Evolutionary conservation across 352 stramenopile species (phyloP).

Genomic region (Pythium rhizo-oryzae): DNA sequence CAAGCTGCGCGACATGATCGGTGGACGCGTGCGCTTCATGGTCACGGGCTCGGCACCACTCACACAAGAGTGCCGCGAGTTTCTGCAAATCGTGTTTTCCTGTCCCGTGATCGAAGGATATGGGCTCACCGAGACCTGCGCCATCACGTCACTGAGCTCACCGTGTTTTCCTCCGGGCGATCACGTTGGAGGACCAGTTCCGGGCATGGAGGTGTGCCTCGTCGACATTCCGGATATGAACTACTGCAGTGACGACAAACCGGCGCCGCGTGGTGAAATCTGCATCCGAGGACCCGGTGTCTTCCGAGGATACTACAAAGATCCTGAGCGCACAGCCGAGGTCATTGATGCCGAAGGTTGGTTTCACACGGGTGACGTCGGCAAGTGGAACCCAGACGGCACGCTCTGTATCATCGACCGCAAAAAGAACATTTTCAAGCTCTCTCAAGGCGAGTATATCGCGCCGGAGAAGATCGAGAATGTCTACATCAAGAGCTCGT

Average conservation of each 20-base stretch:
- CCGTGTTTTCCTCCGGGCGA: slow-evolving; percentile 62
- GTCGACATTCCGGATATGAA: slow-evolving; percentile 97
- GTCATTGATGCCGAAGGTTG: slow-evolving; percentile 94
- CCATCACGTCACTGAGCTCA: slow-evolving; percentile 67
- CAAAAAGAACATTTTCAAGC: slow-evolving; percentile 96
- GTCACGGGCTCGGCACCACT: slow-evolving; percentile 95
- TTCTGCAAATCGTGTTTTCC: slow-evolving; percentile 95
- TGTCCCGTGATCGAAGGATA: slow-evolving; percentile 95
- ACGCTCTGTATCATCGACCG: slow-evolving; percentile 92
- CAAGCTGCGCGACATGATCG: slow-evolving; percentile 91
- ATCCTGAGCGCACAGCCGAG: slow-evolving; percentile 91
- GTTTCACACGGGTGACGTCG: slow-evolving; percentile 98
- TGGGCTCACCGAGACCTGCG: slow-evolving; percentile 94
- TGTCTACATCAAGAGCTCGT: neutral
- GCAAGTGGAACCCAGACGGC: slow-evolving; percentile 94
- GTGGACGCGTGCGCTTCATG: slow-evolving; percentile 90
- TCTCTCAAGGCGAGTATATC: slow-evolving; percentile 96
- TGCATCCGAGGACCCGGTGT: slow-evolving; percentile 76
- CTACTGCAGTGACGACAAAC: slow-evolving; percentile 89
- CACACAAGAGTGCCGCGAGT: slow-evolving; percentile 92
- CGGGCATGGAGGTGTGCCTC: slow-evolving; percentile 91
- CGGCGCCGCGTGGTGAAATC: slow-evolving; percentile 69
- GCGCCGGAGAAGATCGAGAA: slow-evolving; percentile 96
- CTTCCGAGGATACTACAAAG: slow-evolving; percentile 92
- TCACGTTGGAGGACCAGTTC: slow-evolving; percentile 92